Evolutionary conservation across 2,329 filamentous ascomycete species (phyloP), one percentile per base, ranked within the genome.

Genomic region (Exophiala sp.): DNA sequence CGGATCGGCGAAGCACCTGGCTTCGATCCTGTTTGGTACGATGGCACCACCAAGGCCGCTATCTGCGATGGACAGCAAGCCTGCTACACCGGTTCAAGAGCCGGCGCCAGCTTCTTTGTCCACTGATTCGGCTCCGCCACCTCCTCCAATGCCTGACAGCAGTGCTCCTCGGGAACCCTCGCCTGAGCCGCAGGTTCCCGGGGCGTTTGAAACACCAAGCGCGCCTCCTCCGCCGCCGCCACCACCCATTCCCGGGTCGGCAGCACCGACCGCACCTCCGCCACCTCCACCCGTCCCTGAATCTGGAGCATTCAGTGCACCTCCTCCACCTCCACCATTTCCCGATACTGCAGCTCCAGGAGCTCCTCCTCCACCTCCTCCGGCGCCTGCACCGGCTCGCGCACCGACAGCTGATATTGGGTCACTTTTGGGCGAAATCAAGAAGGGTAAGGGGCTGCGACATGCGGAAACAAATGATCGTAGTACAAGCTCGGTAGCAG

Each of bases 1-100:
- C 47, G 83, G 85, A 52, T 88, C 82, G 60, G 93, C 93, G 42
- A 93, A 94, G 53, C 88, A 95, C 61, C 80, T 98, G 30, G 93
- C 93, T 13, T 95, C 88, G 5, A 93, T 96, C 53, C 77, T 98
- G 16, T 98, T 98, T 66, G 91, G 93, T 52, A 95, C 90, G 44
- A 97, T 98, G 90, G 91, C 81, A 8, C 91, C 93, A 32, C 91
- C 93, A 11, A 82, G 91, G 44, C 90, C 91, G 23, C 71, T 96
- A 38, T 94, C 88, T 16, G 85, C 88, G 5, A 82, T 87, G 66
- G 62, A 65, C 6, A 70, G 70, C 21, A 74, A 72, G 42, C 65
- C 69, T 49, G 67, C 65, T 49, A 72, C 71, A 13, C 71, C 73
- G 4, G 68, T 72, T 16, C 70, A 71, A 43, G 68, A 66, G 4